Percentiles rank a stretch among this genome's conserved stretches.
Evolutionary conservation across 140 eudicot genomes (phyloP).

Genomic region (Ambrosia hybrid): DNA sequence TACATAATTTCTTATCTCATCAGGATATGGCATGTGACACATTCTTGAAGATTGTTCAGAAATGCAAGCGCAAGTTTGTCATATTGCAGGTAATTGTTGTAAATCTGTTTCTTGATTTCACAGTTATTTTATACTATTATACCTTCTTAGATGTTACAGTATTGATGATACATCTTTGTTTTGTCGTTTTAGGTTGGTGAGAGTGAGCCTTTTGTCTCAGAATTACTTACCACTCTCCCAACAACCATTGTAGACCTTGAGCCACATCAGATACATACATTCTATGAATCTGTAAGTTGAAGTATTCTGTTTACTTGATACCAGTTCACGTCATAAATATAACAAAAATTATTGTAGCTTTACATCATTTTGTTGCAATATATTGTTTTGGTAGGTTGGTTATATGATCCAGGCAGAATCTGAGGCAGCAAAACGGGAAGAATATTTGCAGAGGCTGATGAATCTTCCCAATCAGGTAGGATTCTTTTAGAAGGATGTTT

Average conservation of each 20-base stretch:
- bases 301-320: constrained; percentile 12
- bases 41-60: constrained; percentile 94
- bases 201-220: constrained; percentile 95
- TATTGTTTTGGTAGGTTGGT: constrained; percentile 61
- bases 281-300: constrained; percentile 89
- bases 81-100: constrained; percentile 77
- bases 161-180: constrained; percentile 1
- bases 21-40: constrained; percentile 99
- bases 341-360: neutral
- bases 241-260: constrained; percentile 86
- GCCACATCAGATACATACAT: constrained; percentile 93
- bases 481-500: neutral
- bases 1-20: too few relatives aligned
- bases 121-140: neutral
- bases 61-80: constrained; percentile 98
- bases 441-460: constrained; percentile 89
- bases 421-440: constrained; percentile 84
- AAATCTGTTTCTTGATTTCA: neutral
- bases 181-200: constrained; percentile 75
- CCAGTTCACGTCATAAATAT: neutral
- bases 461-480: constrained; percentile 89
- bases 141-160: constrained; percentile 12
- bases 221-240: constrained; percentile 85
- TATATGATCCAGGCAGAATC: constrained; percentile 92
- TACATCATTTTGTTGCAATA: neutral